Percentiles rank a stretch among this genome's conserved stretches.
These are phyloP conservation scores for Calonectria leucothoes DNA, from an alignment of 2,329 filamentous ascomycete genomes.

Conservation along the genomic window DNA sequence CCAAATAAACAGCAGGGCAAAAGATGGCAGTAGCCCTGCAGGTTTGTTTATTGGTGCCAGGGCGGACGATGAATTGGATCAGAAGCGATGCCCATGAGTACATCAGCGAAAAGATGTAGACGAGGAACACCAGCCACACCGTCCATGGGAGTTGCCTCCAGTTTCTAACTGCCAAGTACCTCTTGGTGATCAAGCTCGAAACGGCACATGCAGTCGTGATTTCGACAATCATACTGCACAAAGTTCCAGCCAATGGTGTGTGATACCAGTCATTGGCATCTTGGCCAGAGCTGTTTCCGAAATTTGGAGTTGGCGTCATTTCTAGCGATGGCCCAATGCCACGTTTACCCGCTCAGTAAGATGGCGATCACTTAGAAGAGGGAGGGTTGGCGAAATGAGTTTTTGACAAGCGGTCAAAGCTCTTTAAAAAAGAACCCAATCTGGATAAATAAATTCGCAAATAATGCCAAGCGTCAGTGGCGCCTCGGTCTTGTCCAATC, in stretches of 20 bases:
- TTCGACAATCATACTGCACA: neutral
- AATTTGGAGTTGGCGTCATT: neutral
- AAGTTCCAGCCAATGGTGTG: neutral
- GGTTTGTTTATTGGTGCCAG: neutral
- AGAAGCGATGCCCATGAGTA: neutral
- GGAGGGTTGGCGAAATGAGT: neutral
- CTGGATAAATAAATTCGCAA: neutral
- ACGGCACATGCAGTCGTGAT: neutral
- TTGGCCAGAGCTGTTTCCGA: neutral
- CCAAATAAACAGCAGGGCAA: neutral
- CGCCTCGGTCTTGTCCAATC: neutral
- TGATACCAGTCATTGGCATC: neutral
- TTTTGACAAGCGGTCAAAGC: neutral
- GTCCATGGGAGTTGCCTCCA: neutral
- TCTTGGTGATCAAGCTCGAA: neutral
- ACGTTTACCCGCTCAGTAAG: neutral
- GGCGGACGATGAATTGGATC: neutral
- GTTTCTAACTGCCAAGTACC: neutral
- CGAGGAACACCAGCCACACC: neutral
- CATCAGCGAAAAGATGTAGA: neutral
- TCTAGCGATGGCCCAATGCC: neutral
- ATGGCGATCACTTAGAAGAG: neutral
- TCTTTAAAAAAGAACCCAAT: neutral
- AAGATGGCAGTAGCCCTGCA: neutral
- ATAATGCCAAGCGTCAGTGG: neutral